Evolutionary conservation across 2,329 filamentous ascomycete genomes (phyloP), one percentile per base, ranked within the genome.

Genomic region (Aureobasidium vineae): DNA sequence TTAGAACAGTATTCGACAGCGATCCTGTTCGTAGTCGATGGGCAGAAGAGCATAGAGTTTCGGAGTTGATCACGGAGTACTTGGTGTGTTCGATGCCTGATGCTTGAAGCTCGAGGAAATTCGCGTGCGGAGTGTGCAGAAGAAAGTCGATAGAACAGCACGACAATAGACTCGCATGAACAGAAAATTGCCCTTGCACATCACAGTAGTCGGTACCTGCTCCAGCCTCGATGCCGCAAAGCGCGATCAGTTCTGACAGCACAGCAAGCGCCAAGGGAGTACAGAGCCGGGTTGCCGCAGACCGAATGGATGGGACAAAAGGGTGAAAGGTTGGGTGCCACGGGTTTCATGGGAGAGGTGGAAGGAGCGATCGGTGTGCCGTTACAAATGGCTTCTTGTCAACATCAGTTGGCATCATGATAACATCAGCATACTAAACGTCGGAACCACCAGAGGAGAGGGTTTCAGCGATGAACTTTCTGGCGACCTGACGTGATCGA

Each of bases 191-290:
- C 21, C 19, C 43, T 61, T n/a, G 57, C 21, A 47, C 43, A 49
- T 45, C 21, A 28, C 31, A 49, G 43, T 6, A 19, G 16, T 43
- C 16, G 15, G 26, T 31, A 33, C 15, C 54, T 60, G 52, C 28
- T 36, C 28, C 16, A 23, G 50, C 10, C 33, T 16, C 23, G 2
- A 13, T 47, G n/a, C 11, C 7, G 50, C 33, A 41, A 41, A 40
- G 53, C 53, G 21, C 21, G 53, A 15, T 56, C 53, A 56, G 21
- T 47, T 47, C 56, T 47, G 56, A 60, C 56, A 47, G 56, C 56
- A 60, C 41, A 60, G 2, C 23, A 19, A 41, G 36, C 53, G 36
- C 53, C 38, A 41, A 57, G 15, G 57, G 57, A 7, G 21, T 26
- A 61, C 43, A 61, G 43, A 50, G 21, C 13, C 57, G 41, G 31